Conservation (phyloP, 23 red algal species). For the Agarophyton chilense region DNA sequence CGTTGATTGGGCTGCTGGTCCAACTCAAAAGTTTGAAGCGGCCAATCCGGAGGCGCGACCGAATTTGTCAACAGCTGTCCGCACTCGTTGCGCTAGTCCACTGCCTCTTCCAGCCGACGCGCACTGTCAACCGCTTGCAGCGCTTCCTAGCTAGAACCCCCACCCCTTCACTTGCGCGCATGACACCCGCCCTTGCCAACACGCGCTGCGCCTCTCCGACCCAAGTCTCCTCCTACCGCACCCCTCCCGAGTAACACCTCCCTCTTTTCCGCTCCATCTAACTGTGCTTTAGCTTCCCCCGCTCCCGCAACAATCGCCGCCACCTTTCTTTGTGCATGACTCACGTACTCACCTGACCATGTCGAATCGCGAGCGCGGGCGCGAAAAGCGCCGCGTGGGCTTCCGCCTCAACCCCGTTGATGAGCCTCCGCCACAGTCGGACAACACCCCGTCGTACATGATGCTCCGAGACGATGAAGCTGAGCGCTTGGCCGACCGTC, state of each 20-base stretch:
- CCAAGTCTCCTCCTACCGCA: not conserved
- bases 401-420: conserved; percentile 26
- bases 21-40: not conserved
- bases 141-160: conserved; percentile 6
- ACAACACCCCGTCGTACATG: conserved; percentile 33
- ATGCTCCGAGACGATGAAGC: conserved; percentile 45
- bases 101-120: not conserved
- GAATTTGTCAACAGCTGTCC: not conserved
- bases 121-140: conserved; percentile 1
- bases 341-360: not conserved
- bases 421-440: not conserved
- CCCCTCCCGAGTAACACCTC: not conserved
- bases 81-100: not conserved
- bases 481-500: conserved; percentile 33
- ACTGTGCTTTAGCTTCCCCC: not conserved
- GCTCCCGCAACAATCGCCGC: not conserved
- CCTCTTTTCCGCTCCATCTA: not conserved
- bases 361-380: conserved; percentile 7
- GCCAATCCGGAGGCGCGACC: not conserved
- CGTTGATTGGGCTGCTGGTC: too few relatives aligned
- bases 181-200: not conserved
- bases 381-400: conserved; percentile 17
- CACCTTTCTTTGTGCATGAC: not conserved
- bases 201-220: not conserved
- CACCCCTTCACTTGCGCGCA: not conserved